Evolutionary conservation across 352 stramenopile genomes (phyloP), one percentile per base, ranked within the genome.

Genomic region (Globisporangium middletonii): DNA sequence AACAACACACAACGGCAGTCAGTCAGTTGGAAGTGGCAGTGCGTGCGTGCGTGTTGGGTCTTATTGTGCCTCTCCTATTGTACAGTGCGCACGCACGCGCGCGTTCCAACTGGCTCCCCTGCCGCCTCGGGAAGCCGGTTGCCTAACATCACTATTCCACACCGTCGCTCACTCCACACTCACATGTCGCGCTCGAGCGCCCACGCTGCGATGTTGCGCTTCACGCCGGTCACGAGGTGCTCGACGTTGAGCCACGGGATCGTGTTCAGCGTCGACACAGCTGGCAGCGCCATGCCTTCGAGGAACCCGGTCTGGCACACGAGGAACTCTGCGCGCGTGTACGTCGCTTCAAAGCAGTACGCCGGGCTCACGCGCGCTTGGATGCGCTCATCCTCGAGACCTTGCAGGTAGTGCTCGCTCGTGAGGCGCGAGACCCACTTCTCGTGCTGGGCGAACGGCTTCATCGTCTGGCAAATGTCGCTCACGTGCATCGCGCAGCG

Each of bases 381-480:
- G 53, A 79, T 63, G 27, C 66, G 75, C 27, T 64, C 56, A 53
- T 92, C 83, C 41, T 88, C 52, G 52, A 89, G 77, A 9, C 80
- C 83, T 58, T 93, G 80, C 37, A 73, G 63, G 54, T 86, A 90
- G 51, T 79, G 68, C 69, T 93, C 83, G 52, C 86, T 72, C 46
- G 78, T 85, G 8, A 93, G 77, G 16, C 79, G 75, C 43, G 70
- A 63, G 15, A 93, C 83, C 83, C 83, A 93, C 67, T 85, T 83
- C 62, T 76, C 56, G 63, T 93, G 83, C 59, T 87, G 79, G 15
- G 35, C 55, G 45, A 89, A 90, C 44, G 83, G 80, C 68, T 93
- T 93, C 75, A 86, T 90, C 23, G 80, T 91, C 65, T 93, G 83
- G 50, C 79, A 85, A 44, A 93, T 86, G 58, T 93, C 83, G 57